Evolutionary conservation across 495 filamentous ascomycete species (phyloP).

Genomic region (Bacidia rubella): DNA sequence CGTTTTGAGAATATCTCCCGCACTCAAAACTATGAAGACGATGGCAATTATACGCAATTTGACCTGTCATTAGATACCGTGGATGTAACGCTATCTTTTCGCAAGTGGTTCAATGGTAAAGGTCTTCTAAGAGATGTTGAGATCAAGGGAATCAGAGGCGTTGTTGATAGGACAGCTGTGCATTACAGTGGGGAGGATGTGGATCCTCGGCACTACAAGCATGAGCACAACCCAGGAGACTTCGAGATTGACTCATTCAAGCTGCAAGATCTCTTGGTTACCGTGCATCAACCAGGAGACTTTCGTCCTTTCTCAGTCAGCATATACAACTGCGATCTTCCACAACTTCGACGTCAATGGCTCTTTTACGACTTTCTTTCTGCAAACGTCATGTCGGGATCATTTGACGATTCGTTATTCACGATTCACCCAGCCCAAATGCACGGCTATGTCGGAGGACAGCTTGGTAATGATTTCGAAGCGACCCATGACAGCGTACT

Average conservation of each 20-base stretch:
- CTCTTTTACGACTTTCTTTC: slow-evolving; percentile 95
- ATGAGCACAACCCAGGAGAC: slow-evolving; percentile 81
- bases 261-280: slow-evolving; percentile 84
- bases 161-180: slow-evolving; percentile 77
- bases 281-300: slow-evolving; percentile 74
- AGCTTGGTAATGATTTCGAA: slow-evolving; percentile 37
- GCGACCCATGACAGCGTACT: slow-evolving; percentile 36
- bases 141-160: slow-evolving; percentile 89
- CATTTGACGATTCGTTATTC: slow-evolving; percentile 89
- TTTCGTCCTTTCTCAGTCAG: slow-evolving; percentile 91
- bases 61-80: slow-evolving; percentile 89
- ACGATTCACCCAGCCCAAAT: slow-evolving; percentile 91
- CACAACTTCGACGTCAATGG: slow-evolving; percentile 87
- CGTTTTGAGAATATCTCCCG: slow-evolving; percentile 4
- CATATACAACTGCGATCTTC: slow-evolving; percentile 88
- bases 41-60: slow-evolving; percentile 95
- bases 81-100: slow-evolving; percentile 92
- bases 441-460: slow-evolving; percentile 51
- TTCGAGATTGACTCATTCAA: slow-evolving; percentile 96
- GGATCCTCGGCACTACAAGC: slow-evolving; percentile 76
- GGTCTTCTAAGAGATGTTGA: slow-evolving; percentile 85
- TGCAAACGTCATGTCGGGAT: slow-evolving; percentile 90
- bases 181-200: slow-evolving; percentile 52
- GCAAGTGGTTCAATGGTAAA: slow-evolving; percentile 96
- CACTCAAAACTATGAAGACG: slow-evolving; percentile 49